Conservation (phyloP, 192 early-diverging fungal species). For the Coemansia sp. region DNA sequence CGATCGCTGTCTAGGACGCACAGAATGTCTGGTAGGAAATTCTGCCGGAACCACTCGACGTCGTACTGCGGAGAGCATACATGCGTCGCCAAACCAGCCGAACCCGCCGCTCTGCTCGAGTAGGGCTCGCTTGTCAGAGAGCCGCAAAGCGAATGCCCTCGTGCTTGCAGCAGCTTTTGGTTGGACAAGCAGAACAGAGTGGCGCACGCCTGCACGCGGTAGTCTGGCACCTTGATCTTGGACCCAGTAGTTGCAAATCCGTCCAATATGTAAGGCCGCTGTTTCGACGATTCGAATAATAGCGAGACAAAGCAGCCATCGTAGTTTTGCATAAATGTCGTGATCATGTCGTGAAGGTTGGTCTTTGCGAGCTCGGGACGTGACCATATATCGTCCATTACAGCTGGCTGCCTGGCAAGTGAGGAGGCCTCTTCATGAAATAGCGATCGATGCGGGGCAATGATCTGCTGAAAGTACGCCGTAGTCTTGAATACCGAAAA, state of each 20-base stretch:
- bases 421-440: slow-evolving; percentile 26
- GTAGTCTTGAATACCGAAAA: slow-evolving; percentile 45
- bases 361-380: slow-evolving; percentile 24
- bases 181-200: slow-evolving; percentile 44
- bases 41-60: slow-evolving; percentile 49
- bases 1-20: slow-evolving; percentile 29
- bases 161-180: slow-evolving; percentile 27
- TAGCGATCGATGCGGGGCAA: slow-evolving; percentile 35
- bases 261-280: slow-evolving; percentile 32
- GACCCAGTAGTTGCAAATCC: slow-evolving; percentile 45
- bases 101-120: not conserved
- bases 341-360: slow-evolving; percentile 25
- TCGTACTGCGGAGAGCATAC: slow-evolving; percentile 22
- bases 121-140: slow-evolving; percentile 37
- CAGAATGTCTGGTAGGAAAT: slow-evolving; percentile 49
- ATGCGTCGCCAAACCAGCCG: not conserved
- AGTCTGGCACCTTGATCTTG: slow-evolving; percentile 33
- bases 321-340: slow-evolving; percentile 31
- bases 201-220: slow-evolving; percentile 47
- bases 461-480: slow-evolving; percentile 45
- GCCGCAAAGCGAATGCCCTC: slow-evolving; percentile 18
- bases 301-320: slow-evolving; percentile 50
- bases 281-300: slow-evolving; percentile 46
- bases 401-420: slow-evolving; percentile 14
- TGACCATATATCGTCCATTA: slow-evolving; percentile 37